Evolutionary conservation across 2,329 filamentous ascomycete genomes (phyloP).

Genomic region (Fusarium udum): DNA sequence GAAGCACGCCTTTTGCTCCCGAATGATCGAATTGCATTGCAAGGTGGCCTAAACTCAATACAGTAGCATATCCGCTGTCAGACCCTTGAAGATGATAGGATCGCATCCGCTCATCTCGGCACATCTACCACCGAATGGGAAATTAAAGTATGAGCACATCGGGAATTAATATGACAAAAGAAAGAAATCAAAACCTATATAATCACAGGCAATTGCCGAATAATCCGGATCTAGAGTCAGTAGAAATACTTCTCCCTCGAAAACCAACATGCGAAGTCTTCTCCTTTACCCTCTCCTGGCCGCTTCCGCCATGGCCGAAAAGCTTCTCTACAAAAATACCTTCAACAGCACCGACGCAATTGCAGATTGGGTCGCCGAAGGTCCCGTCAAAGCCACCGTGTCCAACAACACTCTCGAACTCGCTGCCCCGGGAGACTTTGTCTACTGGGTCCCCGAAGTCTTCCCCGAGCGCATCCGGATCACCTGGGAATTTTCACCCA

Average conservation of each 20-base stretch:
- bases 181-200: background rate
- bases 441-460: slow-evolving; percentile 36
- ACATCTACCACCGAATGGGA: background rate
- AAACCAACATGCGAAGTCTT: background rate
- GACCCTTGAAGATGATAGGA: background rate
- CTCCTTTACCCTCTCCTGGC: slow-evolving; percentile 10
- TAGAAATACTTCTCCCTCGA: too few species aligned
- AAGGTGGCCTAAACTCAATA: background rate
- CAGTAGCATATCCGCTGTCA: slow-evolving; percentile 1
- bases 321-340: slow-evolving; percentile 36
- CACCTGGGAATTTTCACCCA: slow-evolving; percentile 35
- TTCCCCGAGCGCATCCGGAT: slow-evolving; percentile 39
- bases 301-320: slow-evolving; percentile 11
- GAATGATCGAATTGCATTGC: slow-evolving; percentile 1
- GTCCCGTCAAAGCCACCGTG: slow-evolving; percentile 29
- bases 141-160: background rate
- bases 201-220: rapidly evolving
- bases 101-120: slow-evolving; percentile 1
- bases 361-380: slow-evolving; percentile 31
- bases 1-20: slow-evolving; percentile 5
- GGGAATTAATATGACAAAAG: background rate
- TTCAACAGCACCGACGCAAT: slow-evolving; percentile 29
- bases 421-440: slow-evolving; percentile 31
- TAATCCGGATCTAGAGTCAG: rapidly evolving
- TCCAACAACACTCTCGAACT: slow-evolving; percentile 38